phyloP scores from a whole-genome alignment of 2,329 filamentous ascomycete genomes.

The Rosellinia necatrix region DNA sequence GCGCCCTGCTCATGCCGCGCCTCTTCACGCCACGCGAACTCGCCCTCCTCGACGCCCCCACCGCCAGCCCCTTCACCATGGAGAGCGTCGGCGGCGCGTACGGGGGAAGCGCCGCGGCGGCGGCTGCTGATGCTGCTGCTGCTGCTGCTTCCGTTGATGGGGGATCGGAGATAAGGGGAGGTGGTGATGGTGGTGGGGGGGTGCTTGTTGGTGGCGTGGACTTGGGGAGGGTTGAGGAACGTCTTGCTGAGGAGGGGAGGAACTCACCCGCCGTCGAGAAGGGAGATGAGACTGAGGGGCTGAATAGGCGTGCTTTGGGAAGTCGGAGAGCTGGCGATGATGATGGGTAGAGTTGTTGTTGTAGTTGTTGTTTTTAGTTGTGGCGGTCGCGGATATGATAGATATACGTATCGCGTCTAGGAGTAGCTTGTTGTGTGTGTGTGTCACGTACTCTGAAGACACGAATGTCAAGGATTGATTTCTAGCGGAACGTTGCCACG shows the following conservation, averaged over 20 bases:
- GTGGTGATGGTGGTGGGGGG: conserved; percentile 1
- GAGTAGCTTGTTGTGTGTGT: too few species aligned
- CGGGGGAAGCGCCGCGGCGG: too few species aligned
- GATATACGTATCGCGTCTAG: too few species aligned
- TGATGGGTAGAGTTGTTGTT: conserved; percentile 5
- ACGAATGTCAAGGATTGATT: too few species aligned
- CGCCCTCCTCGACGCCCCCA: conserved; percentile 69
- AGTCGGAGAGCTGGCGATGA: conserved; percentile 16
- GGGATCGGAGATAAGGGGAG: background rate
- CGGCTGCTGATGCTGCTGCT: conserved; percentile 35
- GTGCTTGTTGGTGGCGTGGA: background rate
- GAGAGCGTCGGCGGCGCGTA: conserved; percentile 72
- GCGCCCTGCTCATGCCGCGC: conserved; percentile 66
- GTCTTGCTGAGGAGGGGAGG: conserved; percentile 46
- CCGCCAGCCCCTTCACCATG: conserved; percentile 76
- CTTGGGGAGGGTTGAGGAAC: conserved; percentile 38
- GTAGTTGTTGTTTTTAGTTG: too few species aligned
- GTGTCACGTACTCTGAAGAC: too few species aligned
- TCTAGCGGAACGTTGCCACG: too few species aligned
- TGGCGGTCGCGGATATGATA: too few species aligned
- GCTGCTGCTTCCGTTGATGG: background rate
- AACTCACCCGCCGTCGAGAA: conserved; percentile 12
- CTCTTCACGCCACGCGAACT: conserved; percentile 67
- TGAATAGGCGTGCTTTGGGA: conserved; percentile 36
- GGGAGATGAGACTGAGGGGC: background rate